Conservation (phyloP, 768 basidiomycete genomes). For the Xerocomellus chrysenteron region DNA sequence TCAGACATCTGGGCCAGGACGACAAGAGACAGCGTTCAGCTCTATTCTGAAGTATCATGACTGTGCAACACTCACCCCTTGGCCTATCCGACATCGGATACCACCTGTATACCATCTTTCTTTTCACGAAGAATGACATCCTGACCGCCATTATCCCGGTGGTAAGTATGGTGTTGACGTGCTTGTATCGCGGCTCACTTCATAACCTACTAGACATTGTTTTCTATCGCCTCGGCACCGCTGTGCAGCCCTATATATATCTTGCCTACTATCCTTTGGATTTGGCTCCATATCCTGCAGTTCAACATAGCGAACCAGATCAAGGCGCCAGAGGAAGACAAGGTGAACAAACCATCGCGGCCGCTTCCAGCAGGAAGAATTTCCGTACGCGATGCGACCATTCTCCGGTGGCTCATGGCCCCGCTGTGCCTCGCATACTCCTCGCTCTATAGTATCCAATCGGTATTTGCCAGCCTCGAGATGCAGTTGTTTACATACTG, state of each 20-base stretch:
- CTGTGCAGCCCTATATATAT: constrained; percentile 16
- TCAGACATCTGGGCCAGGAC: background rate
- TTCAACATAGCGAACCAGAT: constrained; percentile 47
- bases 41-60: constrained; percentile 12
- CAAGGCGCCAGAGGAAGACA: constrained; percentile 42
- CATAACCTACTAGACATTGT: constrained; percentile 27
- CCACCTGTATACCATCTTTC: constrained; percentile 33
- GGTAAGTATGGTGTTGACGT: constrained; percentile 29
- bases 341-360: constrained; percentile 43
- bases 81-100: constrained; percentile 17
- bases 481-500: constrained; percentile 33
- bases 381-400: constrained; percentile 31
- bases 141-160: constrained; percentile 47
- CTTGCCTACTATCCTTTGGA: constrained; percentile 38
- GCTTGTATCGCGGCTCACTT: background rate
- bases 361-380: constrained; percentile 47
- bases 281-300: constrained; percentile 46
- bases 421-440: constrained; percentile 38
- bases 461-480: constrained; percentile 34
- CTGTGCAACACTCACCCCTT: constrained; percentile 9
- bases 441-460: constrained; percentile 29
- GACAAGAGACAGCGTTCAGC: background rate
- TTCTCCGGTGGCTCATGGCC: constrained; percentile 38
- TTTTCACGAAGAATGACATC: constrained; percentile 48
- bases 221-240: constrained; percentile 36